These are phyloP conservation scores for Colletotrichum lupini DNA, from an alignment of 2,329 filamentous ascomycete species.

Conservation along the genomic window DNA sequence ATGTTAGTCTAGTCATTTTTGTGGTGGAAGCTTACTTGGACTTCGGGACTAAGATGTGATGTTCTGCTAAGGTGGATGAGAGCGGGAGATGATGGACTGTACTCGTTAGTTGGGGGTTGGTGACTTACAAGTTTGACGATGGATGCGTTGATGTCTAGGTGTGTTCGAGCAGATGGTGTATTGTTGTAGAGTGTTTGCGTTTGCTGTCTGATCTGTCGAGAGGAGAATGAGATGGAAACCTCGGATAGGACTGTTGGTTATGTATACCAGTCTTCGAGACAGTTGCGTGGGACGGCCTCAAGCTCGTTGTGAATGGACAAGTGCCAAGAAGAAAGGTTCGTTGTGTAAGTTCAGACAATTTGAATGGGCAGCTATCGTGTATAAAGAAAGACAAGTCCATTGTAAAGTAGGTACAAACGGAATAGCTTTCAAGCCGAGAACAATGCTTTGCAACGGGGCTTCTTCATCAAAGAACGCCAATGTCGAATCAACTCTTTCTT, in stretches of 20 bases:
- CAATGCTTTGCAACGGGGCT: background rate
- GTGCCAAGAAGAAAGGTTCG: background rate
- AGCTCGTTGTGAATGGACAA: no score
- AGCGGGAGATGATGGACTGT: background rate
- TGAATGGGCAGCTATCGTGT: background rate
- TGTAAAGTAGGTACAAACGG: background rate
- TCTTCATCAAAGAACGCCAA: background rate
- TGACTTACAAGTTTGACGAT: conserved; percentile 4
- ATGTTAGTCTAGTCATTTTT: conserved; percentile 12
- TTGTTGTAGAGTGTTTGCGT: background rate
- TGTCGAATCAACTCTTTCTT: background rate
- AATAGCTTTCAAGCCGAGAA: background rate
- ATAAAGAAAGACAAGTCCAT: background rate
- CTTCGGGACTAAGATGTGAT: background rate
- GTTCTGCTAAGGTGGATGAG: background rate
- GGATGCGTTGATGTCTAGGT: background rate
- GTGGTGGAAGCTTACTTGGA: background rate
- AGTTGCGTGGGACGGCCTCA: background rate
- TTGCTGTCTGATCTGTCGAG: background rate
- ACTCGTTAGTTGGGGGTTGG: conserved; percentile 8
- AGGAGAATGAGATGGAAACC: background rate
- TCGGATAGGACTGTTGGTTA: background rate
- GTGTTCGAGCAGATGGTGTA: background rate
- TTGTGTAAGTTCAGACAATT: background rate
- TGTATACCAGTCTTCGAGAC: background rate